Percentiles rank a stretch among this genome's conserved stretches.
Conservation (phyloP, 2,329 filamentous ascomycete genomes). For the Dactylonectria estremocensis region DNA sequence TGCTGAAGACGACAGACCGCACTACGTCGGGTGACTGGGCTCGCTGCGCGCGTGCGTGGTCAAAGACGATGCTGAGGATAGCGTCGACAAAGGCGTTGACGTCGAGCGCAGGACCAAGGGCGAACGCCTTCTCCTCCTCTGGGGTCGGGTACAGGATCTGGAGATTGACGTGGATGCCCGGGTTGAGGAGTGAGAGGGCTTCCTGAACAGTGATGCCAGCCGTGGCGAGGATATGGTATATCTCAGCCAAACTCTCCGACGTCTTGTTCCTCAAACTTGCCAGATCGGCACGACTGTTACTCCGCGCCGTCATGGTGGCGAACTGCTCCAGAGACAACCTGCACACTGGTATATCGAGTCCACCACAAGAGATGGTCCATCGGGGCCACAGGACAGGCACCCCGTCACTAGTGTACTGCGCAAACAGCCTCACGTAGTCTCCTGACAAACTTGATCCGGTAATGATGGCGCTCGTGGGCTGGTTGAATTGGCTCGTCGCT, state of each 20-base stretch:
- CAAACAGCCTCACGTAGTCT: constrained; percentile 93
- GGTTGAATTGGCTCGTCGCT: constrained; percentile 92
- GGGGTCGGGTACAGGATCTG: constrained; percentile 89
- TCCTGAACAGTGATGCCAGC: constrained; percentile 87
- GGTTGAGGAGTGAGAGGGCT: constrained; percentile 81
- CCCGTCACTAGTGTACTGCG: constrained; percentile 91
- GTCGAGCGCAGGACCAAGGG: constrained; percentile 82
- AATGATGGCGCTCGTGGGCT: constrained; percentile 84
- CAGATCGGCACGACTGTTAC: constrained; percentile 61
- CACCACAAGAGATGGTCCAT: constrained; percentile 84
- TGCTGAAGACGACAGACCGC: constrained; percentile 93
- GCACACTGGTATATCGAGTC: constrained; percentile 85
- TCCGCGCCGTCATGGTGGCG: constrained; percentile 64
- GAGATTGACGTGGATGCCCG: constrained; percentile 89
- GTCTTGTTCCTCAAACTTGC: constrained; percentile 61
- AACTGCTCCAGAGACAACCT: constrained; percentile 85
- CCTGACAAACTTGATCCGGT: constrained; percentile 96
- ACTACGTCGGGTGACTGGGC: constrained; percentile 78
- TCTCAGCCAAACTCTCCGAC: constrained; percentile 70
- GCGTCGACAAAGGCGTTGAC: constrained; percentile 90
- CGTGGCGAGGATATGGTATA: constrained; percentile 80
- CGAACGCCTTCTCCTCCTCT: constrained; percentile 78
- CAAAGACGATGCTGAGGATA: constrained; percentile 88
- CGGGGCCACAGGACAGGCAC: constrained; percentile 89
- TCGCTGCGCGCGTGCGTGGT: constrained; percentile 82